phyloP scores from a whole-genome alignment of 1,139 yeast species.

The Nakaseomyces glabratus region DNA sequence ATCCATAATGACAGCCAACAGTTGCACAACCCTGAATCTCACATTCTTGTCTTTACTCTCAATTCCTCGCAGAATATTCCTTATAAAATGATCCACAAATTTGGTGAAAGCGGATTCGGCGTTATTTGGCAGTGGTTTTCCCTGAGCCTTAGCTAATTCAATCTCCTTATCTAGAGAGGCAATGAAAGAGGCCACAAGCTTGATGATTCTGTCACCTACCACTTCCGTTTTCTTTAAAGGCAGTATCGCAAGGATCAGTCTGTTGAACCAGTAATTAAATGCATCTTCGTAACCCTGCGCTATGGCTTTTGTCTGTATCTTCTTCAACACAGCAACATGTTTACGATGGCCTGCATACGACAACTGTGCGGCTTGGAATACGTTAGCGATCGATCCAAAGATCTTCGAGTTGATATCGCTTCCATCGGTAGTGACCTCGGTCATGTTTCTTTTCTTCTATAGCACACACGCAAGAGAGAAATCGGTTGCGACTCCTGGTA shows the following conservation, averaged over 20 bases:
- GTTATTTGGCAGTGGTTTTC: constrained; percentile 24
- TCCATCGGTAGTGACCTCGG: too few species aligned
- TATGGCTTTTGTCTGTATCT: constrained; percentile 49
- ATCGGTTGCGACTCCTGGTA: too few species aligned
- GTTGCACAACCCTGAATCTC: constrained; percentile 70
- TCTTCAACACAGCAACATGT: constrained; percentile 53
- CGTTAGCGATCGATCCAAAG: constrained; percentile 47
- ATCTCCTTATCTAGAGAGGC: constrained; percentile 28
- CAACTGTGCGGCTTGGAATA: constrained; percentile 73
- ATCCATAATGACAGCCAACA: constrained; percentile 64
- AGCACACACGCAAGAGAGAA: too few species aligned
- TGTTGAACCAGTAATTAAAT: constrained; percentile 53
- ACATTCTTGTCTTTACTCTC: constrained; percentile 72
- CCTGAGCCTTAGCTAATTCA: constrained; percentile 34
- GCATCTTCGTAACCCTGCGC: constrained; percentile 45
- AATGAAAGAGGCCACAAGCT: constrained; percentile 62
- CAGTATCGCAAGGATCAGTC: constrained; percentile 54
- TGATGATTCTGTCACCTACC: constrained; percentile 70
- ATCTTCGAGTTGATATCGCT: constrained; percentile 31
- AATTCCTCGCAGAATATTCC: constrained; percentile 64
- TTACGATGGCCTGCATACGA: constrained; percentile 71
- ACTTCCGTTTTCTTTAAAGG: constrained; percentile 62
- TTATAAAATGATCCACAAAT: constrained; percentile 54
- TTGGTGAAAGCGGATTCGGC: constrained; percentile 38
- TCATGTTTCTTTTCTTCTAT: too few species aligned